Base-by-base conservation (phyloP, 2,329 filamentous ascomycete species). In the Penicillium vulpinum region DNA sequence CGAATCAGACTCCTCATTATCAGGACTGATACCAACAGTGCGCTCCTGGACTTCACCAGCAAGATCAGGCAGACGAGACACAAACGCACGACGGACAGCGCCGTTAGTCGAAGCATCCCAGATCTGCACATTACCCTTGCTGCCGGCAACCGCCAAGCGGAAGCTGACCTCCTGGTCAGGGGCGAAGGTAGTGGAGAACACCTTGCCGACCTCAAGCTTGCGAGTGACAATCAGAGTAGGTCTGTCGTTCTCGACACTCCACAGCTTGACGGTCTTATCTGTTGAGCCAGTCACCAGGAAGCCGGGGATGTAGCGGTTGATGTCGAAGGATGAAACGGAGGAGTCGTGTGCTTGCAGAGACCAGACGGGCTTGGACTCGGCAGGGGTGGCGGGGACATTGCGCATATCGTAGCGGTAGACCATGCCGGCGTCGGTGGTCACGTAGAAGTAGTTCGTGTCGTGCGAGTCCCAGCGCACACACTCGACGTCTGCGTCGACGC, bases 21-120 rank as follows among this genome's bases (percentile, higher is more conserved):
- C 81, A 62, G 81, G 77, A 44, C 87, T 83, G 46, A 96, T 81
- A 1, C 88, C 89, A 5, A 97, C 85, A 46, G 94, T 79, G 56
- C 90, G 85, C 75, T 99, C 93, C 71, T 83, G 79, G 24, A 87
- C 85, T 45, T 86, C 84, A 16, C 81, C 85, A 47, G 85, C 85
- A 7, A 81, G 77, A 60, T 81, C 77, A 35, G 85, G 82, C 56
- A 93, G 82, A 56, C 85, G 87, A 68, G 80, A 85, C 35, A 89
- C 91, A 78, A 99, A 99, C 1, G 89, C 88, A 61, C 88, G 84
- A 57, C 94, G 85, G 31, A 99, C 91, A 26, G 89, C 88, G 15
- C 85, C 85, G 73, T 99, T 99, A 56, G 94, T 99, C 73, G 91
- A 88, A 22, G 94, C 97, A 75, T 97, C 93, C 94, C 94, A 99